These are phyloP conservation scores for Pyrenochaeta sp. DNA, from an alignment of 2,329 filamentous ascomycete genomes.

Conservation along the genomic window DNA sequence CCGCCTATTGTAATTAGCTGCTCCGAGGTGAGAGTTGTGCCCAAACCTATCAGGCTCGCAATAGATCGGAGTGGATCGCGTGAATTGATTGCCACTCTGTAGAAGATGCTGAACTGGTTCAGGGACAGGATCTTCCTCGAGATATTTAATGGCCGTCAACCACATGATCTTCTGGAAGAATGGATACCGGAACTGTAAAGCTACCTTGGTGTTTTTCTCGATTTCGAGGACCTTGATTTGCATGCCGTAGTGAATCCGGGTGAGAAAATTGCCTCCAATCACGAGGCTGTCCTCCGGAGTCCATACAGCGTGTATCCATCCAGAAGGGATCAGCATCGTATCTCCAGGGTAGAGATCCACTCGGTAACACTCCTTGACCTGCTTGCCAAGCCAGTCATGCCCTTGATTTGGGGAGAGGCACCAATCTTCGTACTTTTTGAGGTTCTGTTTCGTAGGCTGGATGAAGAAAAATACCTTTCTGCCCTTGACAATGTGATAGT, in stretches of 20 bases:
- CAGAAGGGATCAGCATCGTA: conserved; percentile 75
- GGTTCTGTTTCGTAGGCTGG: conserved; percentile 71
- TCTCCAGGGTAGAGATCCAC: conserved; percentile 72
- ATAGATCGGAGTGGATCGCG: conserved; percentile 65
- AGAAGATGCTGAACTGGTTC: conserved; percentile 63
- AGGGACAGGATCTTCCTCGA: conserved; percentile 71
- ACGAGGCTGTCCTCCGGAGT: conserved; percentile 74
- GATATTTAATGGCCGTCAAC: conserved; percentile 71
- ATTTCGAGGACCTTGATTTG: conserved; percentile 72
- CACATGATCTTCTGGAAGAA: conserved; percentile 76
- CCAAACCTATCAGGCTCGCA: conserved; percentile 65
- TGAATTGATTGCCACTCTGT: conserved; percentile 63
- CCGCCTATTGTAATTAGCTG: conserved; percentile 64
- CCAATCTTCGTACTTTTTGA: conserved; percentile 77
- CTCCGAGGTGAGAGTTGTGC: conserved; percentile 60
- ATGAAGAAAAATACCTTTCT: conserved; percentile 78
- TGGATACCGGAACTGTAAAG: conserved; percentile 71
- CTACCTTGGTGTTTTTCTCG: conserved; percentile 72
- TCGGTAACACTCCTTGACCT: conserved; percentile 72
- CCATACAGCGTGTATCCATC: conserved; percentile 77
- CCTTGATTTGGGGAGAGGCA: conserved; percentile 73
- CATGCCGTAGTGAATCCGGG: conserved; percentile 70
- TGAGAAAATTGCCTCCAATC: conserved; percentile 76
- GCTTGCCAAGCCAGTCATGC: conserved; percentile 69
- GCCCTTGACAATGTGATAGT: conserved; percentile 74